Conservation (phyloP, 1,284 basidiomycete genomes). For the Irpex sp. region DNA sequence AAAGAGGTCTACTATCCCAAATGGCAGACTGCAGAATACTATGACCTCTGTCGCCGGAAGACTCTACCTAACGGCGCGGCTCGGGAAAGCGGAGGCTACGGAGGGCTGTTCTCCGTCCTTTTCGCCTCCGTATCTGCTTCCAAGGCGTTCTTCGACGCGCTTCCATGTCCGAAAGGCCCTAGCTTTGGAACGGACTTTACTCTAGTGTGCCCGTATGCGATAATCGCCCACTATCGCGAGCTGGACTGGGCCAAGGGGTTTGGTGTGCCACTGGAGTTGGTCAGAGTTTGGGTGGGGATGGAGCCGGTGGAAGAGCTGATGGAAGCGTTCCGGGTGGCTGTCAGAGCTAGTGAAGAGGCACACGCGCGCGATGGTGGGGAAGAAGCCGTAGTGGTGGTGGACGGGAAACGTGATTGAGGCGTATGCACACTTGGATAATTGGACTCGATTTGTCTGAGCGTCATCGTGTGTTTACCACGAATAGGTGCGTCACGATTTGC, state of each 20-base stretch:
- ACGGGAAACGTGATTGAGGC: no score
- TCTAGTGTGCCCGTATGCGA: constrained; percentile 88
- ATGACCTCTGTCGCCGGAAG: constrained; percentile 54
- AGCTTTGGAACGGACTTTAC: constrained; percentile 97
- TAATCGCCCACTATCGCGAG: constrained; percentile 91
- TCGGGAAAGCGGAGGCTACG: constrained; percentile 53
- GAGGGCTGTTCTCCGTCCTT: constrained; percentile 90
- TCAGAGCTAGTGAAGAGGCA: constrained; percentile 64
- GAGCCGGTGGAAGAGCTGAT: constrained; percentile 72
- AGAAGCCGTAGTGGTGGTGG: no score
- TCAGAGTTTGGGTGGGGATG: constrained; percentile 89
- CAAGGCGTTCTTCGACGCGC: constrained; percentile 82
- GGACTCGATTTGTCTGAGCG: no score
- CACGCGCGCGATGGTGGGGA: background rate
- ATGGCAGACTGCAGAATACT: constrained; percentile 74
- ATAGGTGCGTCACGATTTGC: no score
- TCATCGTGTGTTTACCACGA: no score
- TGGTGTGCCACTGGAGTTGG: constrained; percentile 85
- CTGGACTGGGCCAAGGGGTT: constrained; percentile 88
- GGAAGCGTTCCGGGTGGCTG: constrained; percentile 61
- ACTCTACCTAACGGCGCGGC: constrained; percentile 27
- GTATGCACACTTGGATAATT: no score
- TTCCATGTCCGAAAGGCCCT: constrained; percentile 88
- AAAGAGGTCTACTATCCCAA: constrained; percentile 91
- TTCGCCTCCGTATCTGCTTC: constrained; percentile 74